Conservation (phyloP, 2,329 filamentous ascomycete species). For the Hymenoscyphus albidus region DNA sequence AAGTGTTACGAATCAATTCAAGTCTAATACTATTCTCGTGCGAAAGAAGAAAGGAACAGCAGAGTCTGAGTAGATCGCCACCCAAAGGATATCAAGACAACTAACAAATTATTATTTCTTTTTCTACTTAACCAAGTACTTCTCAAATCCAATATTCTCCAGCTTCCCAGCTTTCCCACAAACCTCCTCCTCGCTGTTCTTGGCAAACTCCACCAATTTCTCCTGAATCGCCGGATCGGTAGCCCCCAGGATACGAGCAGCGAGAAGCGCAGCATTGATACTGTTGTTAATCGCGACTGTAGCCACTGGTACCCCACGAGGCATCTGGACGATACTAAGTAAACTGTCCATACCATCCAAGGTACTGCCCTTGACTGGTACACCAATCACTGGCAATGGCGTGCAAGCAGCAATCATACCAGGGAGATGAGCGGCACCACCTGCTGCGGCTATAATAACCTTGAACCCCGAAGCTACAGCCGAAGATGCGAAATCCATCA, state of each 20-base stretch:
- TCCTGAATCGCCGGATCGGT: constrained; percentile 52
- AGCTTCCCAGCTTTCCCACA: constrained; percentile 54
- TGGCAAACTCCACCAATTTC: constrained; percentile 58
- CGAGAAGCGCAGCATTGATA: constrained; percentile 71
- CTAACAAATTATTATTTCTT: not conserved
- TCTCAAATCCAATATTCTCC: constrained; percentile 51
- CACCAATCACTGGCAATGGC: constrained; percentile 69
- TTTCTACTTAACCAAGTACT: not conserved
- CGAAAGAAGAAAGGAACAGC: not conserved
- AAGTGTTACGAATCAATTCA: not conserved
- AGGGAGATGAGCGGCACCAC: constrained; percentile 70
- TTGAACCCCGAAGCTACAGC: constrained; percentile 30
- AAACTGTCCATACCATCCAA: constrained; percentile 70
- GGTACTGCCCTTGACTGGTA: constrained; percentile 70
- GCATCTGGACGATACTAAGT: constrained; percentile 75
- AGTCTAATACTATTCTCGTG: no score
- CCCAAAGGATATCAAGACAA: no score
- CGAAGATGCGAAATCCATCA: constrained; percentile 58
- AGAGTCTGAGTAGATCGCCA: not conserved
- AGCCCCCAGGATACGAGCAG: constrained; percentile 62
- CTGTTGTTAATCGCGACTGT: constrained; percentile 79
- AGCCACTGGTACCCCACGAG: constrained; percentile 66
- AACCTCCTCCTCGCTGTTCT: constrained; percentile 37
- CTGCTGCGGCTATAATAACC: constrained; percentile 54
- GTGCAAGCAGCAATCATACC: constrained; percentile 74